Evolutionary conservation across 306 rosid genomes (phyloP).

Genomic region (Vicia villosa): DNA sequence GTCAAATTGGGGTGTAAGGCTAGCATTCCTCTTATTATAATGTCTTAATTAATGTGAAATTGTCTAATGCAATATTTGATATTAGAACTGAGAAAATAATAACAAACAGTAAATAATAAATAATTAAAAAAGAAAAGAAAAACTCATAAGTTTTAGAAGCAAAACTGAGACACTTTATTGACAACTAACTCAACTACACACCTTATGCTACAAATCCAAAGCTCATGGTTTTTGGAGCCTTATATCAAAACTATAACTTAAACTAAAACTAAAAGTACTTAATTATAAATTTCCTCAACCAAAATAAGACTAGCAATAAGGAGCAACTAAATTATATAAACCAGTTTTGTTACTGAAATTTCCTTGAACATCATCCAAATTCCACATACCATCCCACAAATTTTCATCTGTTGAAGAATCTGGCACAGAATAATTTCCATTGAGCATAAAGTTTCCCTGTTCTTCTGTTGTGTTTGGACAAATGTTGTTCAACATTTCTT

Average conservation of each 20-base stretch:
- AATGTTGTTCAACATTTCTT: constrained; percentile 41
- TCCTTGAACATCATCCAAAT: constrained; percentile 69
- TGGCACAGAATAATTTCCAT: constrained; percentile 40
- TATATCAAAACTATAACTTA: constrained; percentile 14
- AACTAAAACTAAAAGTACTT: background rate
- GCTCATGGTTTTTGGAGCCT: constrained; percentile 51
- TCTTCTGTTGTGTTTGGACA: constrained; percentile 52
- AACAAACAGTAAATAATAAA: background rate
- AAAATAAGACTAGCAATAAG: constrained; percentile 47
- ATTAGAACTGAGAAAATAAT: background rate
- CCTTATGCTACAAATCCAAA: constrained; percentile 36
- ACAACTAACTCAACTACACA: constrained; percentile 43
- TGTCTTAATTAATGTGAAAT: too few relatives aligned
- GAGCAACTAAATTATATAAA: constrained; percentile 63
- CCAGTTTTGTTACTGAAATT: constrained; percentile 47
- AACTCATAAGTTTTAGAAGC: constrained; percentile 25
- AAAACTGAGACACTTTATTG: constrained; percentile 40
- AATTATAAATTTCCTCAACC: background rate
- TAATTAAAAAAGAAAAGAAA: background rate
- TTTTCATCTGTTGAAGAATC: constrained; percentile 51
- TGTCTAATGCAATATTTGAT: too few relatives aligned
- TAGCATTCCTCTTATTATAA: too few relatives aligned
- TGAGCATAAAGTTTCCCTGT: constrained; percentile 46
- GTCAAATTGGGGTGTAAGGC: too few relatives aligned
- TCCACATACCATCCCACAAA: constrained; percentile 78